Base-by-base conservation (phyloP, 371 early-diverging fungal species). In the Rhizopus delemar region DNA sequence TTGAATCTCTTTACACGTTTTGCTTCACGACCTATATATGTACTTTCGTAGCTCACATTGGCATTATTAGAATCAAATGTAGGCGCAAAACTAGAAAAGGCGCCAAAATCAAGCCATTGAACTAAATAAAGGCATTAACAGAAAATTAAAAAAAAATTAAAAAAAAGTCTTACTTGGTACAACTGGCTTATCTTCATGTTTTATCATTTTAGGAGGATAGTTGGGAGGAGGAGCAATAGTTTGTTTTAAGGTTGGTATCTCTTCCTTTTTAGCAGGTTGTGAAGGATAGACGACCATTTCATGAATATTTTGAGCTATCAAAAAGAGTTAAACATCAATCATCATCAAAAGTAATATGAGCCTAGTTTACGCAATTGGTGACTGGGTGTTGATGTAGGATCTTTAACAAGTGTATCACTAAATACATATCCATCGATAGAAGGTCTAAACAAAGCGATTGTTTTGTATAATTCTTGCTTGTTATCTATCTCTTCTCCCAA, bases 71-170 rank as follows among this genome's bases (percentile, higher is more conserved):
- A 80, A 57, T 80, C 78, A 3, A 64, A 70, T 8, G 75, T 69
- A 41, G 81, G 81, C 7, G 78, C 77, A 72, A 80, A 80, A 49
- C 78, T 77, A 0, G 76, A 70, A 52, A 77, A 80, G 1, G 74
- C 70, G 8, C 81, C 81, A 68, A 75, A 80, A 61, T 80, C 76
- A 22, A 80, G 63, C 76, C 77, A 77, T 71, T 75, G 74, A 8
- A 80, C 80, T 80, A 57, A 22, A 22, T 22, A 22, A 22, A 22
- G 2, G 22, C 22, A 22, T 22, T 13, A 43, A 3, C 5, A 12
- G 4, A 45, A 31, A 32, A 4, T 3, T 38, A 11, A 39, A 41
- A 29, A 16, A 29, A 41, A 64, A 51, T n/a, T n/a, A n/a, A 12
- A 58, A 41, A 2, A 33, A 35, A 15, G 29, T 46, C 46, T 62